phyloP scores from a whole-genome alignment of 2,329 filamentous ascomycete species.

The Penicillium sp. region DNA sequence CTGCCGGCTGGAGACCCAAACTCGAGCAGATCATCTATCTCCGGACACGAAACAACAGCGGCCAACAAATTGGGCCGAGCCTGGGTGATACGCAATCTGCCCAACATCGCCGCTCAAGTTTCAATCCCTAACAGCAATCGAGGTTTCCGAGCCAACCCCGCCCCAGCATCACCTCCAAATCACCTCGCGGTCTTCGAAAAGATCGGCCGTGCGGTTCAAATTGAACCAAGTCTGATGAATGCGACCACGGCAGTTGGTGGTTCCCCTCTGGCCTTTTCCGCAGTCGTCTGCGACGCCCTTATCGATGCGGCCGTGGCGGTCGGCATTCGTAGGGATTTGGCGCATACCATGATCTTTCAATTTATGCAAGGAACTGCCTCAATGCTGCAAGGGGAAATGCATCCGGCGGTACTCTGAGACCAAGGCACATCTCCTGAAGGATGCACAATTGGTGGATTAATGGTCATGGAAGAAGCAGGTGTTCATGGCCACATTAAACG shows the following conservation, averaged over 20 bases:
- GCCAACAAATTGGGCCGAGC: conserved; percentile 19
- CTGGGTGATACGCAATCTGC: conserved; percentile 43
- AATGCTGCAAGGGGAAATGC: conserved; percentile 58
- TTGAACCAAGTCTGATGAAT: conserved; percentile 56
- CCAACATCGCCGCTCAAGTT: conserved; percentile 47
- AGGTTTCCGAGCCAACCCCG: conserved; percentile 46
- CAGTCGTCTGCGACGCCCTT: conserved; percentile 58
- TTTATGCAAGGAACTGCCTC: conserved; percentile 59
- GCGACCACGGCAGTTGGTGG: conserved; percentile 59
- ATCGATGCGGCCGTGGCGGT: conserved; percentile 63
- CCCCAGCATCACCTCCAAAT: conserved; percentile 36
- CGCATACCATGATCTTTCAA: conserved; percentile 62
- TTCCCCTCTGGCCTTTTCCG: conserved; percentile 61
- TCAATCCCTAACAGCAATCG: conserved; percentile 52
- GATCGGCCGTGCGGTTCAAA: conserved; percentile 47
- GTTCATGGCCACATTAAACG: conserved; percentile 55
- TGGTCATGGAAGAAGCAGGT: conserved; percentile 59
- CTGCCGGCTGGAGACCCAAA: conserved; percentile 47
- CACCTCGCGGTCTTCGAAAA: conserved; percentile 52
- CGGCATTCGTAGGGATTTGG: conserved; percentile 58
- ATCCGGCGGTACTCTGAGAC: conserved; percentile 59
- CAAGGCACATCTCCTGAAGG: conserved; percentile 62
- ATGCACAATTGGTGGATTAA: conserved; percentile 61
- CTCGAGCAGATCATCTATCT: conserved; percentile 43
- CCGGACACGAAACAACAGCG: conserved; percentile 22